These are phyloP conservation scores for Umbelopsis ramanniana DNA, from an alignment of 192 early-diverging fungal species.

Conservation along the genomic window DNA sequence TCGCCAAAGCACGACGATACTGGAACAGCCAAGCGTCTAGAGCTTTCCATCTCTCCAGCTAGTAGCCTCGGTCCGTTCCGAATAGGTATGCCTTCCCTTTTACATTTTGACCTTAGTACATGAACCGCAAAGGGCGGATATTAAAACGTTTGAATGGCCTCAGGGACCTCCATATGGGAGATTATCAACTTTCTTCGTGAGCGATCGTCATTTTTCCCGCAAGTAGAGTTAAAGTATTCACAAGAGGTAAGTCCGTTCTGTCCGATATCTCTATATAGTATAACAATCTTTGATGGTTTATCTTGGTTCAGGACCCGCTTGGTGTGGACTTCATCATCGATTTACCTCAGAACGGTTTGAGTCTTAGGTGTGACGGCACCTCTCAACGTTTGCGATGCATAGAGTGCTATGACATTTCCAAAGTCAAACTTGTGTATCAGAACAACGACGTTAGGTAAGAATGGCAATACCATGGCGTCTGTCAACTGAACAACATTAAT, in stretches of 20 bases:
- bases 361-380: constrained; percentile 59
- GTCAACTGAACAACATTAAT: neutral
- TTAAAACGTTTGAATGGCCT: neutral
- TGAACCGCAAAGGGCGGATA: neutral
- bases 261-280: neutral
- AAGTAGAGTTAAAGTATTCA: constrained; percentile 66
- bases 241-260: constrained; percentile 53
- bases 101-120: neutral
- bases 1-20: constrained; percentile 15
- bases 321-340: constrained; percentile 44
- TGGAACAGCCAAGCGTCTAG: constrained; percentile 37
- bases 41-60: constrained; percentile 55
- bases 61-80: constrained; percentile 60
- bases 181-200: constrained; percentile 58
- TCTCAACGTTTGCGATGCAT: constrained; percentile 65
- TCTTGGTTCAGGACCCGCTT: constrained; percentile 45
- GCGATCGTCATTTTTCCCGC: constrained; percentile 51
- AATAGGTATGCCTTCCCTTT: constrained; percentile 39
- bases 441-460: constrained; percentile 60
- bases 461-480: neutral
- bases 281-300: neutral
- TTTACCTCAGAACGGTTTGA: constrained; percentile 54
- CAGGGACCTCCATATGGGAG: constrained; percentile 67
- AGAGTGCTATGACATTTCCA: constrained; percentile 64
- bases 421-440: constrained; percentile 58